These are phyloP conservation scores for Tolypocladium pustulatum DNA, from an alignment of 2,329 filamentous ascomycete species.

Conservation along the genomic window DNA sequence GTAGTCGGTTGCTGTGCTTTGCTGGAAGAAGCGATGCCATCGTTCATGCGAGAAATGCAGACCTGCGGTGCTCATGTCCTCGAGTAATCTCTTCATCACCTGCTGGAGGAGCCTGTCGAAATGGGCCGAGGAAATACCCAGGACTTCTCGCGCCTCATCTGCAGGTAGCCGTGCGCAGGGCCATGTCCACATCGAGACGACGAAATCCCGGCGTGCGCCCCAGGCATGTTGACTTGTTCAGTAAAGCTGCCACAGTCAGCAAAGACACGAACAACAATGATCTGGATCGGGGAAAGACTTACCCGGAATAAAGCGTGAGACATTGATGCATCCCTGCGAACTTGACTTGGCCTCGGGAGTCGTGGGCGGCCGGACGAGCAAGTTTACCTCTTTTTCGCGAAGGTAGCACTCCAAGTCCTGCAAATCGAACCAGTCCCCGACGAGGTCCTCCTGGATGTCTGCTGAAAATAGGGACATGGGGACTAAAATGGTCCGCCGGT, in stretches of 20 bases:
- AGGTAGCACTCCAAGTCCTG: conserved; percentile 8
- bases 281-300: not conserved
- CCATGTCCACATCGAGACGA: conserved; percentile 6
- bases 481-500: conserved; percentile 2
- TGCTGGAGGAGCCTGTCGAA: too few species aligned
- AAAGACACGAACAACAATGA: not conserved
- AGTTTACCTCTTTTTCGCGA: conserved; percentile 1
- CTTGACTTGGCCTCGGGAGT: not conserved
- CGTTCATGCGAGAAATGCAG: too few species aligned
- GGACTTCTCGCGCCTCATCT: not conserved
- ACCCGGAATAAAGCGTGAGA: not conserved
- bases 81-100: too few species aligned
- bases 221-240: conserved; percentile 4
- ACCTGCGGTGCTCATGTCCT: too few species aligned
- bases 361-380: not conserved
- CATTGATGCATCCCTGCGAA: not conserved
- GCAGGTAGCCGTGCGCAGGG: not conserved
- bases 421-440: conserved; percentile 10
- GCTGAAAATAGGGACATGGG: conserved; percentile 4
- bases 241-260: conserved; percentile 2
- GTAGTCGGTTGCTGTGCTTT: too few species aligned
- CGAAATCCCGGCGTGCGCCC: conserved; percentile 7
- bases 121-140: too few species aligned
- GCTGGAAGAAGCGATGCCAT: too few species aligned
- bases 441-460: conserved; percentile 4